phyloP scores from a whole-genome alignment of 2,329 filamentous ascomycete species.

The Scedosporium minutisporum region DNA sequence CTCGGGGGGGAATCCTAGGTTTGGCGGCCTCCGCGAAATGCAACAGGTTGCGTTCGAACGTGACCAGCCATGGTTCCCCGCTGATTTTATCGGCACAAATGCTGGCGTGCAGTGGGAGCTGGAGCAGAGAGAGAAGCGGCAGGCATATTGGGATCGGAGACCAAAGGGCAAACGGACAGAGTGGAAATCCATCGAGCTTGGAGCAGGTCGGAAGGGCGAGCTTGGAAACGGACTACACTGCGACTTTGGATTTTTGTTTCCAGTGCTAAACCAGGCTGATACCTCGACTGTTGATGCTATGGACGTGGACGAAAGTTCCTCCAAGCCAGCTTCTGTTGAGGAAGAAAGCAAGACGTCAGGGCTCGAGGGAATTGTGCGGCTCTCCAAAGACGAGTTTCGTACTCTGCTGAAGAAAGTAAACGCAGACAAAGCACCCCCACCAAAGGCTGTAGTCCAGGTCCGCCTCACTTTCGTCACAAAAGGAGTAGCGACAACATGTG shows the following conservation, averaged over 20 bases:
- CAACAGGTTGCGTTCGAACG: slow-evolving; percentile 76
- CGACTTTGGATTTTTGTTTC: slow-evolving; percentile 68
- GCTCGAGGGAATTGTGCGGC: neutral
- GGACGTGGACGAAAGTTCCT: slow-evolving; percentile 9
- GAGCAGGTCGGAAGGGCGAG: slow-evolving; percentile 67
- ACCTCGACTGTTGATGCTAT: slow-evolving; percentile 6
- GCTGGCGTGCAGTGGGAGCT: slow-evolving; percentile 74
- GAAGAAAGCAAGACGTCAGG: slow-evolving; percentile 1
- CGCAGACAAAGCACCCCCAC: slow-evolving; percentile 15
- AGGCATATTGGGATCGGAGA: slow-evolving; percentile 30
- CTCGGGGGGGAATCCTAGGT: slow-evolving; percentile 69
- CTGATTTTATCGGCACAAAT: slow-evolving; percentile 69
- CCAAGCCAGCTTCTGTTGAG: slow-evolving; percentile 6
- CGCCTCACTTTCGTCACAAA: slow-evolving; percentile 58
- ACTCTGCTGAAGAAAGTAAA: slow-evolving; percentile 8
- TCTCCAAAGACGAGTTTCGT: slow-evolving; percentile 3
- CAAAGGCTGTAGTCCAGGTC: slow-evolving; percentile 45
- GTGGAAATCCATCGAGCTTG: slow-evolving; percentile 67
- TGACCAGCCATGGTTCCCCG: slow-evolving; percentile 72
- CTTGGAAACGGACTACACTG: slow-evolving; percentile 73
- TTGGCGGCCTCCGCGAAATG: slow-evolving; percentile 72
- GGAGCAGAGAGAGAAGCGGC: slow-evolving; percentile 47
- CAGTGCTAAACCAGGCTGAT: slow-evolving; percentile 8
- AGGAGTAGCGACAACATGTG: slow-evolving; percentile 61
- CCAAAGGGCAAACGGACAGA: slow-evolving; percentile 74